Evolutionary conservation across 2,329 filamentous ascomycete genomes (phyloP), one percentile per base, ranked within the genome.

Genomic region (Cladophialophora immunda): DNA sequence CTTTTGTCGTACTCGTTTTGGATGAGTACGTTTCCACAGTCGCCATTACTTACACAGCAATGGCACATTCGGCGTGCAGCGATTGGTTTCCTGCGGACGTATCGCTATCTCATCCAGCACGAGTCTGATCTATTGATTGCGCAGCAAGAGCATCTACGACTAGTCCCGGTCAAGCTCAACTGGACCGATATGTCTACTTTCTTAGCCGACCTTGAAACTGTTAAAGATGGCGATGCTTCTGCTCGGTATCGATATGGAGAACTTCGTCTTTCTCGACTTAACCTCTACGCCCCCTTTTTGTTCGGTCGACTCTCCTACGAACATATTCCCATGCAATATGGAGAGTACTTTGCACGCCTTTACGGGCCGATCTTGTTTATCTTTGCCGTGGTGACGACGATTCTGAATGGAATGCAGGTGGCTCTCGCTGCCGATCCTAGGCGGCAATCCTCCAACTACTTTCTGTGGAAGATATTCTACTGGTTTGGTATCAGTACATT

Each of bases 51-150:
- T 15, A 38, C 34, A 38, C 34, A 38, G 8, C 7, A 38, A 38
- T 32, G 30, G 34, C 58, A 54, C 11, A 54, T 54, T 54, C 29
- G 41, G 22, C 58, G 45, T 22, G 47, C 60, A 15, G 50, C 59
- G 25, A 55, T 60, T 59, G 81, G 81, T 1, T 77, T 81, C 61
- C 68, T 83, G 0, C 74, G 79, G 1, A 80, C 80, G 2, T 83
- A 83, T 67, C 68, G 72, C 13, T 80, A 78, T 73, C 75, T 83
- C 13, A 76, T 83, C 52, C 62, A 72, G 32, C 74, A 79, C 66
- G 74, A 77, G 59, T 77, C 77, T 41, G 81, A 83, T 70, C 76
- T 82, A 63, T 57, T 68, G 7, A 73, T 81, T 15, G 80, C 79
- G 8, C 61, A 71, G 9, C 74, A 78, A 1, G 22, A 64, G 7